Percentiles rank a stretch among this genome's conserved stretches.
Evolutionary conservation across 2,329 filamentous ascomycete genomes (phyloP).

Genomic region (Zymoseptoria crescenta): DNA sequence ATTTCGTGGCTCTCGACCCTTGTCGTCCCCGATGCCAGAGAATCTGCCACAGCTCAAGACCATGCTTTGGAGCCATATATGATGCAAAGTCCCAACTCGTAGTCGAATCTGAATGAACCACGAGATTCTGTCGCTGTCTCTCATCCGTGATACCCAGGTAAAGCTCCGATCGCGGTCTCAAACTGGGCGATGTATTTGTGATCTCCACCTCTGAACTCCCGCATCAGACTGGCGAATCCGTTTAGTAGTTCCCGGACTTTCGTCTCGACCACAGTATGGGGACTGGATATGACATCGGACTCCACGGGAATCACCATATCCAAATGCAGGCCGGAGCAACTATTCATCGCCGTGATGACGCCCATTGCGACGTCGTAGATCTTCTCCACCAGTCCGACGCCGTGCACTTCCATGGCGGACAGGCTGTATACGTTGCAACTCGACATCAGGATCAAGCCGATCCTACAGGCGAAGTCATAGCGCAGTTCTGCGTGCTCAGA

Average conservation of each 20-base stretch:
- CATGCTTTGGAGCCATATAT: too few species aligned
- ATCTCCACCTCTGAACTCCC: constrained; percentile 19
- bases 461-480: constrained; percentile 30
- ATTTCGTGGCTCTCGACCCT: too few species aligned
- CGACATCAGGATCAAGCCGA: constrained; percentile 31
- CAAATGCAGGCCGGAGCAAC: constrained; percentile 11
- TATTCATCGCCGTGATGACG: constrained; percentile 17
- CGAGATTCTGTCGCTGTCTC: too few species aligned
- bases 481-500: constrained; percentile 33
- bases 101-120: too few species aligned
- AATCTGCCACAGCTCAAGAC: too few species aligned
- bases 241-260: constrained; percentile 9
- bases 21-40: too few species aligned
- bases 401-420: constrained; percentile 37
- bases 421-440: constrained; percentile 28
- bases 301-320: constrained; percentile 10
- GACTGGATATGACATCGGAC: constrained; percentile 6
- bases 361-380: constrained; percentile 32
- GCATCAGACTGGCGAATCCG: constrained; percentile 10
- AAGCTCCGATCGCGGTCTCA: constrained; percentile 7
- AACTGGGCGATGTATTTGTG: constrained; percentile 16
- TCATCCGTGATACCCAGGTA: not conserved
- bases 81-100: too few species aligned
- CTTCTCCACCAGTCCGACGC: constrained; percentile 35
- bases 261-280: not conserved